Conservation (phyloP, 2,329 filamentous ascomycete genomes). For the Arthrocladium fulminans region DNA sequence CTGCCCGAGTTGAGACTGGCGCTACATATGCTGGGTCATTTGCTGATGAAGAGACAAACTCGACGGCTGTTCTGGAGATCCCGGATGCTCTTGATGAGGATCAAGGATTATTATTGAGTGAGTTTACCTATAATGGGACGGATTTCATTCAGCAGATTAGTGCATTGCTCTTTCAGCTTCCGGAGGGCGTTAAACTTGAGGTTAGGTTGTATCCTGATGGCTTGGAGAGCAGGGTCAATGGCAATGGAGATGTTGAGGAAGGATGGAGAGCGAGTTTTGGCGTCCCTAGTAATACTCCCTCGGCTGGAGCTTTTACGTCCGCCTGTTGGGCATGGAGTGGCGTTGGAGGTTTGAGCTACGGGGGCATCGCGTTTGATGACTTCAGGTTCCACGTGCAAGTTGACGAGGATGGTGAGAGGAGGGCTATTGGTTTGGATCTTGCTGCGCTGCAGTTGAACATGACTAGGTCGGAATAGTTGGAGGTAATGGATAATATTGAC, state of each 20-base stretch:
- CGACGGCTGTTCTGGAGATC: neutral
- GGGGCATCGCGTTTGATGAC: neutral
- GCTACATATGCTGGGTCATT: slow-evolving; percentile 7
- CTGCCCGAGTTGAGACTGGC: slow-evolving; percentile 9
- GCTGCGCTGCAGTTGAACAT: neutral
- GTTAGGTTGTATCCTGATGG: neutral
- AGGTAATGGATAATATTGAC: neutral
- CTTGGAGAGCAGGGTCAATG: neutral
- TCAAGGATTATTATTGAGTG: slow-evolving; percentile 13
- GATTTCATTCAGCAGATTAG: slow-evolving; percentile 9
- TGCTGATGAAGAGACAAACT: slow-evolving; percentile 1
- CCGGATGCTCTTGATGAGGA: slow-evolving; percentile 15
- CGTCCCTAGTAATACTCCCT: neutral
- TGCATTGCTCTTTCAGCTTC: neutral
- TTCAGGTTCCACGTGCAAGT: neutral
- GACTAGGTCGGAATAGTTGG: neutral
- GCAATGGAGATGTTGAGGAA: neutral
- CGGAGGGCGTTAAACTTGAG: neutral
- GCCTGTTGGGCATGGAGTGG: neutral
- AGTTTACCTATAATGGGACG: slow-evolving; percentile 18
- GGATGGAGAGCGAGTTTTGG: neutral
- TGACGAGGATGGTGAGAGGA: neutral
- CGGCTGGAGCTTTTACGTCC: neutral
- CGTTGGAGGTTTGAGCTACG: neutral
- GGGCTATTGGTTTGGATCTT: neutral